A percentile compares a stretch with the other conserved stretches of the same genome.
phyloP scores from a whole-genome alignment of 768 basidiomycete genomes.

The Tulasnella calospora region DNA sequence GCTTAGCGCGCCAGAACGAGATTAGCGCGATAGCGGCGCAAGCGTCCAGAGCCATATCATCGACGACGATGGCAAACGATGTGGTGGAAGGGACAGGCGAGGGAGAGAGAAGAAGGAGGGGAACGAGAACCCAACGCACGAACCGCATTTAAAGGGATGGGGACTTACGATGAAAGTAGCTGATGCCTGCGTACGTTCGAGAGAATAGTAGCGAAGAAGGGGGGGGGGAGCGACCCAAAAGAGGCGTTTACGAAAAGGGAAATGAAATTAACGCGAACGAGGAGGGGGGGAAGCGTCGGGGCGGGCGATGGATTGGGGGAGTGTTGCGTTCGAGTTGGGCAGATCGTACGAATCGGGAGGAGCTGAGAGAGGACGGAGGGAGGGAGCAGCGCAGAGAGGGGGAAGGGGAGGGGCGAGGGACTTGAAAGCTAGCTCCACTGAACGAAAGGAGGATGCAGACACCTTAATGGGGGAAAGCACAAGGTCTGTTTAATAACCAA shows the following conservation, averaged over 20 bases:
- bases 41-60: neutral
- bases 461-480: conserved; percentile 2
- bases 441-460: conserved; percentile 7
- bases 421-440: neutral
- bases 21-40: neutral
- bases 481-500: neutral
- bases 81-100: neutral
- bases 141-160: neutral
- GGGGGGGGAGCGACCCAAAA: too few species aligned
- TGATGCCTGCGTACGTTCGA: neutral
- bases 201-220: conserved; percentile 5
- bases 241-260: neutral
- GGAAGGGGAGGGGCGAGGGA: neutral
- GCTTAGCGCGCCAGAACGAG: neutral
- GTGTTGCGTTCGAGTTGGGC: conserved; percentile 1
- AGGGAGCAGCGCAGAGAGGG: neutral
- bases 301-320: neutral
- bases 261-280: conserved; percentile 17
- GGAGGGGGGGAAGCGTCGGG: neutral
- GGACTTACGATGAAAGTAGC: neutral
- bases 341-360: conserved; percentile 5
- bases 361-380: neutral
- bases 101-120: neutral
- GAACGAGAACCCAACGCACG: neutral
- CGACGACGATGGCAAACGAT: neutral